phyloP scores from a whole-genome alignment of 225 moss, liverwort and hornwort species.

The Anthoceros angustus region DNA sequence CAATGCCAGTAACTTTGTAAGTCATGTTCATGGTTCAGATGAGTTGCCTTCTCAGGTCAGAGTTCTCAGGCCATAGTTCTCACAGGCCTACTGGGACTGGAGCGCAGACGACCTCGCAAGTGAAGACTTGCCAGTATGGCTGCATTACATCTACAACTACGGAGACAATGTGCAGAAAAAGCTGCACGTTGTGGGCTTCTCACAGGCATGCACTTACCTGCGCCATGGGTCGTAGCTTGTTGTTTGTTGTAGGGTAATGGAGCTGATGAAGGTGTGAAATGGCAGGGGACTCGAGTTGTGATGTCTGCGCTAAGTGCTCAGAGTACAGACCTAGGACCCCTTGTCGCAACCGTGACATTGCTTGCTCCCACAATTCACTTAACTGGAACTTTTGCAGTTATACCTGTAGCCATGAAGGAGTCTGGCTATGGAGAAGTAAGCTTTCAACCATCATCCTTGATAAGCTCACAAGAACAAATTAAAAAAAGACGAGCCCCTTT shows the following conservation, averaged over 20 bases:
- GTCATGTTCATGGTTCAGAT: not conserved
- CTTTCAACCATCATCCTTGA: not conserved
- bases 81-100: not conserved
- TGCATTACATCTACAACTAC: not conserved
- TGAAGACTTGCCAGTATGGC: not conserved
- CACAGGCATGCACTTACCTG: not conserved
- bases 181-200: not conserved
- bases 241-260: not conserved
- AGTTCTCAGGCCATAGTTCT: not conserved
- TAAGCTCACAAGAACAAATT: too few relatives aligned
- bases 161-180: not conserved
- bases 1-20: not conserved
- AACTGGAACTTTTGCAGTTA: not conserved
- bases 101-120: not conserved
- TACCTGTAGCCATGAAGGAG: not conserved
- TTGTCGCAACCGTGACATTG: not conserved
- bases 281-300: not conserved
- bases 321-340: not conserved
- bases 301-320: not conserved
- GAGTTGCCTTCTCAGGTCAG: not conserved
- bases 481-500: not conserved
- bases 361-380: not conserved
- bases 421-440: constrained; percentile 1
- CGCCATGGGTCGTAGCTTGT: not conserved
- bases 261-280: not conserved